Evolutionary conservation across 345 rosid genomes (phyloP).

Genomic region (Lagerstroemia speciosa): DNA sequence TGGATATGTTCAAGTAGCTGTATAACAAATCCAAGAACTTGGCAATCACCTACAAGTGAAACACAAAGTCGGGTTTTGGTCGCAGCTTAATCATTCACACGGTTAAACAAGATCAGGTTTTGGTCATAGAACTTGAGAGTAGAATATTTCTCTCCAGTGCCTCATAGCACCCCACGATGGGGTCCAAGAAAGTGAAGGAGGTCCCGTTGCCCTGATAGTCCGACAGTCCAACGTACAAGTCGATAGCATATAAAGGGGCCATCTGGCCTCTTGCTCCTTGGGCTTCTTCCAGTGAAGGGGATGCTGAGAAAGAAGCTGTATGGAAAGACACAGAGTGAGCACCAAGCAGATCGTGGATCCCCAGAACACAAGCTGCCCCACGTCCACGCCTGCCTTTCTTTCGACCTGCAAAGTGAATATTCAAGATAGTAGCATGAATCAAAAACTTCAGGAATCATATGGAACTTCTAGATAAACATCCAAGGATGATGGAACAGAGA

Average conservation of each 20-base stretch:
- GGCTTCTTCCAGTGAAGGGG: slow-evolving; percentile 85
- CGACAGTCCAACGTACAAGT: slow-evolving; percentile 63
- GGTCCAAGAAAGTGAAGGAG: slow-evolving; percentile 70
- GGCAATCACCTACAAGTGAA: slow-evolving; percentile 65
- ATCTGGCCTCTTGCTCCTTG: slow-evolving; percentile 89
- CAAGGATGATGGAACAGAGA: too few relatives aligned
- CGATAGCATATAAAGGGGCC: slow-evolving; percentile 81
- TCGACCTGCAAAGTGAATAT: slow-evolving; percentile 8
- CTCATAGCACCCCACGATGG: slow-evolving; percentile 86
- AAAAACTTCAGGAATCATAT: not conserved
- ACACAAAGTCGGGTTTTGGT: not conserved
- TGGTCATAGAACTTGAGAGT: slow-evolving; percentile 8
- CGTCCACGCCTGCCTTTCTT: slow-evolving; percentile 45
- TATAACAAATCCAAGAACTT: slow-evolving; percentile 86
- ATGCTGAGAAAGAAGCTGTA: slow-evolving; percentile 76
- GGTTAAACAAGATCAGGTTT: not conserved
- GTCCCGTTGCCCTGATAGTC: slow-evolving; percentile 66
- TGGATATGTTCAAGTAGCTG: slow-evolving; percentile 79
- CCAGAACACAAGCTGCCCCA: slow-evolving; percentile 43
- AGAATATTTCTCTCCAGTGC: slow-evolving; percentile 44
- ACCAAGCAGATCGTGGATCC: slow-evolving; percentile 54
- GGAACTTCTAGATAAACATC: too few relatives aligned
- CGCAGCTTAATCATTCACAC: not conserved
- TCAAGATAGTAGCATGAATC: not conserved
- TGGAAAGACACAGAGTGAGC: slow-evolving; percentile 56